Evolutionary conservation across 2,329 filamentous ascomycete species (phyloP).

Genomic region (Xylariaceae sp.): DNA sequence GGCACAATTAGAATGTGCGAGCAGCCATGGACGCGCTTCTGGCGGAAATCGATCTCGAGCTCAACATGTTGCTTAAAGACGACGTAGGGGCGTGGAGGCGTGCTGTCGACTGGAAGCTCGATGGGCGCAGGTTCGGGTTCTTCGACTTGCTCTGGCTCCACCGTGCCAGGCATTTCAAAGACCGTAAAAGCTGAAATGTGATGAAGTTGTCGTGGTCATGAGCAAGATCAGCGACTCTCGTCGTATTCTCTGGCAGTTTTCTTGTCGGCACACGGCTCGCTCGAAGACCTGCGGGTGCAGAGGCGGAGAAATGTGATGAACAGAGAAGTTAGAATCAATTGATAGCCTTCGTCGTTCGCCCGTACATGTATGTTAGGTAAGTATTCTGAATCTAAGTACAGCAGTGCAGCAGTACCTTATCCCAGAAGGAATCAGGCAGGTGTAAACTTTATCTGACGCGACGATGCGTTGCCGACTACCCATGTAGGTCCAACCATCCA

Average conservation of each 20-base stretch:
- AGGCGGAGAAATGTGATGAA: background rate
- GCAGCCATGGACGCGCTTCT: constrained; percentile 67
- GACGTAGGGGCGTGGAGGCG: constrained; percentile 36
- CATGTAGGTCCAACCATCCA: too few species aligned
- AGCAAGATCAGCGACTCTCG: background rate
- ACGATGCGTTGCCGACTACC: too few species aligned
- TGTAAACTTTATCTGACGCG: too few species aligned
- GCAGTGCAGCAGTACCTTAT: too few species aligned
- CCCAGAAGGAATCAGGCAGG: too few species aligned
- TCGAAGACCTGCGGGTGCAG: background rate
- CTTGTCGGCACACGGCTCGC: background rate
- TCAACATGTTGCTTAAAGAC: constrained; percentile 82
- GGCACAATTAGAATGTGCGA: constrained; percentile 75
- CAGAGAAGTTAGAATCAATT: background rate
- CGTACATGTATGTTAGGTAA: too few species aligned
- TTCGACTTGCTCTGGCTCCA: constrained; percentile 26
- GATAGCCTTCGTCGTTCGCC: too few species aligned
- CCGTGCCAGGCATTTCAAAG: constrained; percentile 29
- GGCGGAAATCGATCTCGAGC: constrained; percentile 81
- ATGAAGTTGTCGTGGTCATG: constrained; percentile 20
- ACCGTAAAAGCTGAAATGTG: constrained; percentile 19
- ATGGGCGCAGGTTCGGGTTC: constrained; percentile 22
- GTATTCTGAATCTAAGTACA: too few species aligned
- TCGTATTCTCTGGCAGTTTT: background rate
- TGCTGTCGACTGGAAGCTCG: constrained; percentile 30